Base-by-base conservation (phyloP, 176 grass and related monocot genomes). In the Rhynchospora pubera region DNA sequence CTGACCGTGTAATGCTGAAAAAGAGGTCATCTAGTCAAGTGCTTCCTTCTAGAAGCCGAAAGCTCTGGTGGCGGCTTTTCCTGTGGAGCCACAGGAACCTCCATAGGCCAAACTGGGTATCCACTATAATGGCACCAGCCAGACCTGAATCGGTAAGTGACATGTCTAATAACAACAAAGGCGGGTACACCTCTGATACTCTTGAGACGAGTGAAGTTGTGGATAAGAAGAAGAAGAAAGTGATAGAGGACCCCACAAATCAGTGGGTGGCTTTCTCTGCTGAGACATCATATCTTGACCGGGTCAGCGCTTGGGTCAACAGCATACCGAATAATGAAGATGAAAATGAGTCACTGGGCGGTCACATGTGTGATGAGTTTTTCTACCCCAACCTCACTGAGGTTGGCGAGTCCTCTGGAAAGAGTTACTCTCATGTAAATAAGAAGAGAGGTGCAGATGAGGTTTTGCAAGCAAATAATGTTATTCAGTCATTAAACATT, bases 261-360 rank as follows among this genome's bases (percentile, higher is more conserved):
- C 92, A 91, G 69, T 93, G 89, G 90, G 79, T 91, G 6, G 95
- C 92, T 24, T 91, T 98, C 87, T 89, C 88, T 6, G 81, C 85
- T 0, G 90, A 89, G 30, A 65, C 83, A 5, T 91, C 90, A 61
- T 53, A 89, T 69, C 9, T 93, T 23, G 91, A 99, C 42, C 85
- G 96, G 16, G 89, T 99, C 55, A 90, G 88, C 79, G 96, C 87
- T 72, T 99, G 96, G 96, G 90, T 99, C 77, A 94, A 91, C 70
- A 99, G 87, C 72, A 91, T 97, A 46, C 79, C 79, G 9, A 53
- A 66, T 28, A 65, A 82, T 22, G 62, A 67, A 50, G 62, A 82
- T 82, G 62, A 82, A 48, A 47, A 84, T 77, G 21, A 18, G 6
- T 70, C 91, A 19, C 73, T 85, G 62, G 77, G 46, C 47, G 83